A percentile compares a stretch with the other conserved stretches of the same genome.
phyloP scores from a whole-genome alignment of 2,329 filamentous ascomycete genomes.

The Trichoderma oligosporum region DNA sequence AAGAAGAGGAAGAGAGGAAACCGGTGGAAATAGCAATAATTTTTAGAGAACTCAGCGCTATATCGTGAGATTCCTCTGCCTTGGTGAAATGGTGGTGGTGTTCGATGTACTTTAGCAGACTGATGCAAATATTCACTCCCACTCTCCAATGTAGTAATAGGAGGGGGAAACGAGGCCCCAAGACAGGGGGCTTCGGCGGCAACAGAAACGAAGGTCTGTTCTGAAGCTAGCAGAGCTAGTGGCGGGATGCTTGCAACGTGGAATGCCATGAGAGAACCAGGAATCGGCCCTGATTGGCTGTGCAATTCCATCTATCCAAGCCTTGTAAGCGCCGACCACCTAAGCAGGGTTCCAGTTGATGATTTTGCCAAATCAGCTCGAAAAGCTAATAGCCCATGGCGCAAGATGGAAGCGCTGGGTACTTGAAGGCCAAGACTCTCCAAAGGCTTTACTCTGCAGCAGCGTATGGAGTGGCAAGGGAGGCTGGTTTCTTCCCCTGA shows the following conservation, averaged over 20 bases:
- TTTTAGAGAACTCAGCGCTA: no score
- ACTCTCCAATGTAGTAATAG: no score
- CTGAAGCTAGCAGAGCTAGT: constrained; percentile 11
- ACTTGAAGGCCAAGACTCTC: constrained; percentile 20
- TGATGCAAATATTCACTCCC: no score
- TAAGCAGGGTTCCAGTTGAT: constrained; percentile 3
- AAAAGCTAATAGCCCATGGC: neutral
- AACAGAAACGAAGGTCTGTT: neutral
- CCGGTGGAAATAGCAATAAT: neutral
- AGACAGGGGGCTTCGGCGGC: constrained; percentile 12
- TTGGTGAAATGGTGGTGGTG: no score
- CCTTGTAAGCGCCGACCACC: constrained; percentile 19
- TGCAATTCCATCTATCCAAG: neutral
- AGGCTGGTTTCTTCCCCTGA: no score
- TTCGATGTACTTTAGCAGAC: no score
- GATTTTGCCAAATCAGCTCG: neutral
- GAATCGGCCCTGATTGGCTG: constrained; percentile 14
- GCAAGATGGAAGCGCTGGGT: constrained; percentile 22
- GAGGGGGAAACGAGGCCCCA: neutral
- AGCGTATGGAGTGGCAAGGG: neutral
- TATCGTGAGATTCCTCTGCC: constrained; percentile 9
- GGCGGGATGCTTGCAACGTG: constrained; percentile 15
- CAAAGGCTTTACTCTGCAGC: constrained; percentile 4
- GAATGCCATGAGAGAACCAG: neutral
- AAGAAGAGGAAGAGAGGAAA: neutral